phyloP scores from a whole-genome alignment of 163 green algal species.

The Chloroidium sp. region DNA sequence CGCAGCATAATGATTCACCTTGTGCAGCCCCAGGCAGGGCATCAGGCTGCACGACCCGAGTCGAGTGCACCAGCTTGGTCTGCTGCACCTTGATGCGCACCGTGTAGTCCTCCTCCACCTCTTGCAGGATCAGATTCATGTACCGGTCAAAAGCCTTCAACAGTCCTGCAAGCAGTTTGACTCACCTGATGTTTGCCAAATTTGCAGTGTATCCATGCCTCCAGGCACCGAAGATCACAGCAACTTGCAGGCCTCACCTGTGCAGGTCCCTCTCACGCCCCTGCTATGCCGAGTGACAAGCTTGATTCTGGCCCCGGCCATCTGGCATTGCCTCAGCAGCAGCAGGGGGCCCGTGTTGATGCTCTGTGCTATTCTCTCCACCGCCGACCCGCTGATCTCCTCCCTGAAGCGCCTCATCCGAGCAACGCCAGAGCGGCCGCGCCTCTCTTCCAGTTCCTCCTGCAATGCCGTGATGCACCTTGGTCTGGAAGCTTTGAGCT shows the following conservation, averaged over 20 bases:
- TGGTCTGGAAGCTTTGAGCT: too few species aligned
- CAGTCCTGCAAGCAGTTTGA: slow-evolving; percentile 18
- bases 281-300: slow-evolving; percentile 59
- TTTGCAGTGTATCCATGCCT: too few species aligned
- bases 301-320: slow-evolving; percentile 20
- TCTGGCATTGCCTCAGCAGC: slow-evolving; percentile 29
- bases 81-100: slow-evolving; percentile 26
- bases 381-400: slow-evolving; percentile 1
- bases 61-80: slow-evolving; percentile 9
- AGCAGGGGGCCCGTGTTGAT: slow-evolving; percentile 37
- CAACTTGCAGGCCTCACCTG: slow-evolving; percentile 2
- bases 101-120: slow-evolving; percentile 47
- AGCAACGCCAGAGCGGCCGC: not conserved
- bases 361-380: slow-evolving; percentile 7
- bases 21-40: not conserved
- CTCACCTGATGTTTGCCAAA: too few species aligned
- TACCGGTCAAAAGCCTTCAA: slow-evolving; percentile 50
- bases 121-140: slow-evolving; percentile 53
- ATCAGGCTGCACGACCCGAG: not conserved
- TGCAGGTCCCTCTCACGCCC: slow-evolving; percentile 46
- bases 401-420: not conserved
- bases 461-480: not conserved
- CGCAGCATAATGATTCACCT: not conserved
- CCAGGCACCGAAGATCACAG: not conserved
- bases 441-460: slow-evolving; percentile 1